Base-by-base conservation (phyloP, 495 filamentous ascomycete species). In the Apodospora peruviana region DNA sequence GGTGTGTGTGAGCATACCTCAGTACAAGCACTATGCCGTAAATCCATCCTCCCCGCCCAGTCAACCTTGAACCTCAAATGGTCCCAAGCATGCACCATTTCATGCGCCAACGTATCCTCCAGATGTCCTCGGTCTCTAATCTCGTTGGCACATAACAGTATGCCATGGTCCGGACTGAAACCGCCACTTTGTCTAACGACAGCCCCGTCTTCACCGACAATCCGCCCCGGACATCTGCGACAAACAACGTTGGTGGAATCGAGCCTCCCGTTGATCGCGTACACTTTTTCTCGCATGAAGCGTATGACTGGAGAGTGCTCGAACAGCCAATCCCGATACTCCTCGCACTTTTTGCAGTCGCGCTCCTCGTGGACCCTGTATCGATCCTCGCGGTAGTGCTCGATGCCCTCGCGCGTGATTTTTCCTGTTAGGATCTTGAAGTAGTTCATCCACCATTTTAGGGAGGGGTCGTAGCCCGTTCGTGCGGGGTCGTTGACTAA, bases 11-110 rank as follows among this genome's bases (percentile, higher is more conserved):
- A 44, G 55, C 73, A 55, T 74, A 91, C 89, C 82, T 98, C 93
- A n/a, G 88, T 85, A 63, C 94, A 97, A 44, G 93, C 93, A 34
- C 89, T 85, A 71, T 97, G 93, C 64, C 84, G 81, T 67, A 98
- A 61, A 25, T 68, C 58, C 63, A 68, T 72, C 55, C 88, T 77
- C 47, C 84, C 82, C 4, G 69, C 67, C 78, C 83, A 88, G 54
- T 98, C 82, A 29, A 95, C 82, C 68, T 95, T 89, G 71, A 88
- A 98, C 53, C 90, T 66, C 57, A 96, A 62, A 66, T 95, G 87
- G 62, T 98, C 93, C 73, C 88, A 97, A 8, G 90, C 91, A 72
- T 98, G 93, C 45, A 98, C 84, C 85, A 98, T 90, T 72, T 98
- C 93, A 69, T 98, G 93, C 36, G 93, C 86, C 60, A 98, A 73